These are phyloP conservation scores for Picea sitchensis DNA, from an alignment of 75 land plant species.

Conservation along the genomic window DNA sequence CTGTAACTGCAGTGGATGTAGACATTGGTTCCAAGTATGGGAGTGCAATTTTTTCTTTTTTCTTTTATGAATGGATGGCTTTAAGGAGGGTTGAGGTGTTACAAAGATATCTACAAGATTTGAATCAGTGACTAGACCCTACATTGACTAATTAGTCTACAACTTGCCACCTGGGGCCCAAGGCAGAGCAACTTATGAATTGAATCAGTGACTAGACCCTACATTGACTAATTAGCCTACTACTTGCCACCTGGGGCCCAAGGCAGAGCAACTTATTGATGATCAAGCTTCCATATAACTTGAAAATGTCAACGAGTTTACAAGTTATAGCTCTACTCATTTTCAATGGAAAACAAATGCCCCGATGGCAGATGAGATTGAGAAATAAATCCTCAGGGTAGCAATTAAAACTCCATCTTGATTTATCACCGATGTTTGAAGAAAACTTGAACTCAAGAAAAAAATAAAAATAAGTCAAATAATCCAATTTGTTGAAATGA, in stretches of 20 bases:
- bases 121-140: too few relatives aligned
- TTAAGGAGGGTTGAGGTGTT: too few relatives aligned
- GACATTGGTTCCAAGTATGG: slow-evolving; percentile 12
- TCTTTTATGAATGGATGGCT: too few relatives aligned
- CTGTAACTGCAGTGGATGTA: slow-evolving; percentile 28
- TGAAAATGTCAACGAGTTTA: neutral
- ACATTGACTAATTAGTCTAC: too few relatives aligned
- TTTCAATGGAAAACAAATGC: slow-evolving; percentile 4
- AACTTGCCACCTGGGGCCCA: too few relatives aligned
- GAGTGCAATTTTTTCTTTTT: too few relatives aligned
- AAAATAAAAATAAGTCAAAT: slow-evolving; percentile 19
- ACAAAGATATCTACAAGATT: too few relatives aligned
- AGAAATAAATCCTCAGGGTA: slow-evolving; percentile 46
- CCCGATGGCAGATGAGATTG: slow-evolving; percentile 33
- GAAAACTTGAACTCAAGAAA: slow-evolving; percentile 45
- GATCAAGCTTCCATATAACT: neutral
- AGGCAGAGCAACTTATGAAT: too few relatives aligned
- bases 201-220: too few relatives aligned
- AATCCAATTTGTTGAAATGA: too few relatives aligned
- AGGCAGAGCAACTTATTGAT: neutral
- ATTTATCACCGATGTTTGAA: slow-evolving; percentile 35
- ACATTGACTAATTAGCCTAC: too few relatives aligned
- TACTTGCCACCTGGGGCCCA: too few relatives aligned
- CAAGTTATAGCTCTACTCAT: neutral
- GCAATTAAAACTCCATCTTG: slow-evolving; percentile 34